phyloP scores from a whole-genome alignment of 2,329 filamentous ascomycete species.

The Sporothrix sp. region DNA sequence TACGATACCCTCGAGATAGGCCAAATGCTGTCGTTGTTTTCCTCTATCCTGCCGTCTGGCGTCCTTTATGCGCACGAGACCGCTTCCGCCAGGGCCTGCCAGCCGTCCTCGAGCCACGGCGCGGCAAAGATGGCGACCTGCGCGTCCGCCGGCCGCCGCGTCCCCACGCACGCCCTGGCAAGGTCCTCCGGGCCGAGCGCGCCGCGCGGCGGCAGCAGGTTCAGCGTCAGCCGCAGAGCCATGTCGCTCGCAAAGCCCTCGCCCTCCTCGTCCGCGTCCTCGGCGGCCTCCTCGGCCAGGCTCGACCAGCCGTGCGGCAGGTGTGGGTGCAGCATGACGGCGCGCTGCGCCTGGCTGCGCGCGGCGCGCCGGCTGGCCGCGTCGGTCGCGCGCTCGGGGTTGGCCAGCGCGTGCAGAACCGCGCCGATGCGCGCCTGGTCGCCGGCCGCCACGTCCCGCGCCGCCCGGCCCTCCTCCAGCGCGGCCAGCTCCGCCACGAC shows the following conservation, averaged over 20 bases:
- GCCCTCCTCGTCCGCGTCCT: conserved; percentile 28
- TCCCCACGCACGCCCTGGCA: conserved; percentile 63
- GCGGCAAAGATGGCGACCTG: conserved; percentile 70
- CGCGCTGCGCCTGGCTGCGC: conserved; percentile 55
- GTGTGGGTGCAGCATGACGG: conserved; percentile 72
- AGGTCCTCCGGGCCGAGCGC: conserved; percentile 59
- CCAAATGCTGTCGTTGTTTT: neutral
- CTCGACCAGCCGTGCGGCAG: conserved; percentile 74
- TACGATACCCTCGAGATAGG: neutral
- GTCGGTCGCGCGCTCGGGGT: conserved; percentile 29
- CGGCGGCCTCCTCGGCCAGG: conserved; percentile 42
- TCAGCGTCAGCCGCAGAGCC: conserved; percentile 68
- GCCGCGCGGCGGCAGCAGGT: conserved; percentile 64
- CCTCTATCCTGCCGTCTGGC: neutral
- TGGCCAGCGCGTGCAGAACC: conserved; percentile 65
- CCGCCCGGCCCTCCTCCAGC: conserved; percentile 48
- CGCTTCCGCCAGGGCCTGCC: conserved; percentile 45
- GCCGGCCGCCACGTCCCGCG: conserved; percentile 37
- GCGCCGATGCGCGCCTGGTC: conserved; percentile 64
- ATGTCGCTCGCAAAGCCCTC: conserved; percentile 55
- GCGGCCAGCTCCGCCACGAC: conserved; percentile 67
- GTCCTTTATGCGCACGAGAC: conserved; percentile 21
- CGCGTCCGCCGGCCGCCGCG: conserved; percentile 60
- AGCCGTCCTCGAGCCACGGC: conserved; percentile 63
- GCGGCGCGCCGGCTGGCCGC: conserved; percentile 41